A percentile compares a stretch with the other conserved stretches of the same genome.
These are phyloP conservation scores for Gracilaria caudata DNA, from an alignment of 23 red algal species.

Conservation along the genomic window DNA sequence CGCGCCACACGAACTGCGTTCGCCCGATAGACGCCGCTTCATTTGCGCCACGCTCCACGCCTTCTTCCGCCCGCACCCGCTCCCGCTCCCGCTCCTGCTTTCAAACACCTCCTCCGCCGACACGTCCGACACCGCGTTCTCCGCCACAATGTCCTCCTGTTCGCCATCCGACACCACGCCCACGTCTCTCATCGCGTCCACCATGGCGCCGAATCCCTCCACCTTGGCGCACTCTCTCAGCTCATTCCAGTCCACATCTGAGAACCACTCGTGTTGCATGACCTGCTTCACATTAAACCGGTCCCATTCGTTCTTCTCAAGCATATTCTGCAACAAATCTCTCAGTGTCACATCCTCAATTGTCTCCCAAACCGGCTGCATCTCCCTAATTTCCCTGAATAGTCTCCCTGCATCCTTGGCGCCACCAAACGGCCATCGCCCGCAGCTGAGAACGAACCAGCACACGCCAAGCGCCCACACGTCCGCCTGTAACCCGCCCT, in stretches of 20 bases:
- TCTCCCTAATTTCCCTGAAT: conserved; percentile 4
- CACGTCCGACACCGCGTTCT: background rate
- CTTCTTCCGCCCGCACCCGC: background rate
- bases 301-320: conserved; percentile 1
- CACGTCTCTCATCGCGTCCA: background rate
- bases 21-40: background rate
- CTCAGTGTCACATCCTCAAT: conserved; percentile 7
- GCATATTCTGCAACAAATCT: conserved; percentile 17
- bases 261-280: conserved; percentile 24
- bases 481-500: conserved; percentile 1
- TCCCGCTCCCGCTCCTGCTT: too few species aligned
- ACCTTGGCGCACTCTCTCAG: background rate
- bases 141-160: background rate
- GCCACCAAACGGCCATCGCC: conserved; percentile 19
- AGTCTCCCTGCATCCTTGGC: background rate
- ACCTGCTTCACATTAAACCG: conserved; percentile 25
- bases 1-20: background rate
- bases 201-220: background rate
- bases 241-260: conserved; percentile 4
- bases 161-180: background rate
- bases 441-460: background rate
- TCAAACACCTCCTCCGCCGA: background rate
- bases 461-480: conserved; percentile 37
- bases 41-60: background rate
- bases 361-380: background rate